Evolutionary conservation across 2,329 filamentous ascomycete genomes (phyloP), one percentile per base, ranked within the genome.

Genomic region (Ceratocystiopsis sp.): DNA sequence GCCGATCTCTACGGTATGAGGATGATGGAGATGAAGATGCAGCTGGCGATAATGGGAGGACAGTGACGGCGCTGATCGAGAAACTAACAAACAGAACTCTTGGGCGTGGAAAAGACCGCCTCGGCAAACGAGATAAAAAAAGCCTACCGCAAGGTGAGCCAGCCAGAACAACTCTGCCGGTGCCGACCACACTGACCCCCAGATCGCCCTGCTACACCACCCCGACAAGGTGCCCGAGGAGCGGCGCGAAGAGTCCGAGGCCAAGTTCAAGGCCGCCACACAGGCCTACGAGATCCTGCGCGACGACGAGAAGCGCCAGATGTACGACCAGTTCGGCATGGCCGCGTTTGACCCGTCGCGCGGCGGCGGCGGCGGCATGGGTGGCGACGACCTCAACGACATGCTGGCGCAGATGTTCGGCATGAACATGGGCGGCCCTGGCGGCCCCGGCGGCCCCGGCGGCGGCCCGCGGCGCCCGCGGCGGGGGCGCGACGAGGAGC

Each of bases 271-370:
- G 66, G 68, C 78, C 44, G 80, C 93, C 45, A 87, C 83, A 47
- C 81, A 93, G 64, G 91, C 91, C 53, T 98, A 98, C 68, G 91
- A 98, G 59, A 96, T 98, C 58, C 84, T 98, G 44, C 81, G 77
- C 64, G 89, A 98, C 69, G 89, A 96, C 49, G 78, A 96, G 48
- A 95, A 93, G 62, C 81, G 91, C 55, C 73, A 83, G 45, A 64
- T 93, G 49, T 98, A 98, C 67, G 91, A 98, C 57, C 78, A 77
- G 49, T 84, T 94, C 58, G 91, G 91, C 64, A 95, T 96, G 87
- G 75, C 83, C 37, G 91, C 89, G 46, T 96, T 98, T 58, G 86
- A 95, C 58, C 75, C 82, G 41, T 78, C 75, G 35, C 68, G 76
- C 43, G 78, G 80, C 42, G 69, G 68, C 36, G 25, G 25, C 25